These are phyloP conservation scores for Lepraria neglecta DNA, from an alignment of 495 filamentous ascomycete species.

Conservation along the genomic window DNA sequence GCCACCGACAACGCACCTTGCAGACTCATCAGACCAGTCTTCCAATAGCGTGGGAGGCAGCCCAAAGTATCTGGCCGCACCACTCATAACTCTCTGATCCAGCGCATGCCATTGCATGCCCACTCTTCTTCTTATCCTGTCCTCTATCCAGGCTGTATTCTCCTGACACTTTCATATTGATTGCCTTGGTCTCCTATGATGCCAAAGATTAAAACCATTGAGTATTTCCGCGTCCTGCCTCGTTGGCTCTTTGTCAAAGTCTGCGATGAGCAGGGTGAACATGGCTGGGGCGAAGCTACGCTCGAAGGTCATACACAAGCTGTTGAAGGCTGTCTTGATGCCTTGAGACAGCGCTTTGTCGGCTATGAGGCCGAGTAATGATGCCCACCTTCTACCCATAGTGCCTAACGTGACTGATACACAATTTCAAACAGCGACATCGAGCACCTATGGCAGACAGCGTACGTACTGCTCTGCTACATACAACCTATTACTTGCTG, in stretches of 20 bases:
- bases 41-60: slow-evolving; percentile 15
- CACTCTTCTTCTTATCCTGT: slow-evolving; percentile 5
- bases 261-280: slow-evolving; percentile 53
- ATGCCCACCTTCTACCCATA: slow-evolving; percentile 8
- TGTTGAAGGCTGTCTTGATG: slow-evolving; percentile 68
- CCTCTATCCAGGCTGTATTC: neutral
- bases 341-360: slow-evolving; percentile 54
- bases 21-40: neutral
- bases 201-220: slow-evolving; percentile 61
- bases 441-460: slow-evolving; percentile 72
- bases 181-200: slow-evolving; percentile 34
- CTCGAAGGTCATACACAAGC: slow-evolving; percentile 72
- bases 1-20: slow-evolving; percentile 9
- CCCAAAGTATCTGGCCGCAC: slow-evolving; percentile 16
- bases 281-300: slow-evolving; percentile 75
- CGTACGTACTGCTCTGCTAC: slow-evolving; percentile 30
- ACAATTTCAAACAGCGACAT: slow-evolving; percentile 53
- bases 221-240: slow-evolving; percentile 68
- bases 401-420: slow-evolving; percentile 12
- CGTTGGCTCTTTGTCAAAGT: slow-evolving; percentile 79
- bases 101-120: slow-evolving; percentile 15
- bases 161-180: neutral
- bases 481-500: neutral
- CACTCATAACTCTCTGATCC: slow-evolving; percentile 12
- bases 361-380: slow-evolving; percentile 68